Conservation (phyloP, 805 yeast genomes). For the Hanseniaspora vineae region DNA sequence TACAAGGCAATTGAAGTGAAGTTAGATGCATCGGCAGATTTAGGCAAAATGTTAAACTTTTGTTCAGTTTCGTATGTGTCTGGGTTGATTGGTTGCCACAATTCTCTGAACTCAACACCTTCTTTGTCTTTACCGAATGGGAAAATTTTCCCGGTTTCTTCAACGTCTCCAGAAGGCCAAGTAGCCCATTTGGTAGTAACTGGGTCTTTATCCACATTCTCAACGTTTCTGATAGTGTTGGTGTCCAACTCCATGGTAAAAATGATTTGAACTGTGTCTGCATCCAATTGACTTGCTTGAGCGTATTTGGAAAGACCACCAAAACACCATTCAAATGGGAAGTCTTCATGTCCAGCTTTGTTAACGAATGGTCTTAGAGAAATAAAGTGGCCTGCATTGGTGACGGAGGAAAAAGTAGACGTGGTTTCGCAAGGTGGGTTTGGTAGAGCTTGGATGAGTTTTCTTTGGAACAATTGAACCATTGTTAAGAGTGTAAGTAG, state of each 20-base stretch:
- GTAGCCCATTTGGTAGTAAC: conserved; percentile 20
- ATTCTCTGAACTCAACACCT: conserved; percentile 20
- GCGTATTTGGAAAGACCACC: conserved; percentile 35
- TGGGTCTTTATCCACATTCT: conserved; percentile 1
- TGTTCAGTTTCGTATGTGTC: conserved; percentile 9
- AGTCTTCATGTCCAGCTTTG: conserved; percentile 18
- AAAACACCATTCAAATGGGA: conserved; percentile 48
- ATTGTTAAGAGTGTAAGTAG: conserved; percentile 6
- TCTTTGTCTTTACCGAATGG: conserved; percentile 19
- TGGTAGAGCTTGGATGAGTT: conserved; percentile 18
- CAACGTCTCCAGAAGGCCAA: conserved; percentile 22
- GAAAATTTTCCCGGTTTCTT: conserved; percentile 21
- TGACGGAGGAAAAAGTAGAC: conserved; percentile 18
- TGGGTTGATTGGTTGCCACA: conserved; percentile 26
- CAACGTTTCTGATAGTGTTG: conserved; percentile 8
- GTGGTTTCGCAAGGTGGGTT: conserved; percentile 19
- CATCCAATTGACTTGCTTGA: conserved; percentile 22
- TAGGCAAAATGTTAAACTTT: conserved; percentile 8
- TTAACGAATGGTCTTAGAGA: conserved; percentile 26
- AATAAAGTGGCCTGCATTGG: conserved; percentile 23
- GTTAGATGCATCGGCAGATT: conserved; percentile 8
- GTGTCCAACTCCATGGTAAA: conserved; percentile 21
- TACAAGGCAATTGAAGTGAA: conserved; percentile 16
- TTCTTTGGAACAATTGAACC: conserved; percentile 22
- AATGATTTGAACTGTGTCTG: conserved; percentile 12